Percentiles rank a stretch among this genome's conserved stretches.
phyloP scores from a whole-genome alignment of 192 early-diverging fungal species.

The Fimicolochytrium jonesii region DNA sequence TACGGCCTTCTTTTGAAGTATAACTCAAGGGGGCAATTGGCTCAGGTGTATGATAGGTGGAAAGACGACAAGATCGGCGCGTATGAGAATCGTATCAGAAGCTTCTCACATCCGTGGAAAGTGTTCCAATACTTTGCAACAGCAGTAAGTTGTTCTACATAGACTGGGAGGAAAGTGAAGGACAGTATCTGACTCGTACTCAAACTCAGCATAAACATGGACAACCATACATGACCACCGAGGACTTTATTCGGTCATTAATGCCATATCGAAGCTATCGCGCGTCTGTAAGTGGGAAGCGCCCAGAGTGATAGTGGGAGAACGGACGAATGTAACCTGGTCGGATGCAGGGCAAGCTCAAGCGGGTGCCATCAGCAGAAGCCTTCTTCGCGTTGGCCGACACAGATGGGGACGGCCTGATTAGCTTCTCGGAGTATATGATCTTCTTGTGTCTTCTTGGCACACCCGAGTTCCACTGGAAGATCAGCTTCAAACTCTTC shows the following conservation, averaged over 20 bases:
- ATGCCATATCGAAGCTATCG: slow-evolving; percentile 26
- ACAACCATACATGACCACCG: slow-evolving; percentile 33
- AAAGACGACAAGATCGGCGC: slow-evolving; percentile 22
- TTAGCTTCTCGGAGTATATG: slow-evolving; percentile 37
- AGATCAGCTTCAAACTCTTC: slow-evolving; percentile 34
- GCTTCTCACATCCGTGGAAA: slow-evolving; percentile 34
- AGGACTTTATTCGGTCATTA: slow-evolving; percentile 38
- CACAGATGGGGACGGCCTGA: slow-evolving; percentile 36
- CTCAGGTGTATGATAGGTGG: slow-evolving; percentile 17
- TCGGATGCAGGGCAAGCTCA: neutral
- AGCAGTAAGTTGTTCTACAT: slow-evolving; percentile 11
- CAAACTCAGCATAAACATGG: slow-evolving; percentile 28
- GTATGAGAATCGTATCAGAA: slow-evolving; percentile 27
- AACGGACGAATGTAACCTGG: neutral
- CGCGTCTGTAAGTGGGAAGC: neutral
- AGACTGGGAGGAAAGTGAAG: neutral
- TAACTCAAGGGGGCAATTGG: too few relatives aligned
- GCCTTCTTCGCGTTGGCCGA: slow-evolving; percentile 37
- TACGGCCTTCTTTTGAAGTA: too few relatives aligned
- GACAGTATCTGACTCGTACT: neutral
- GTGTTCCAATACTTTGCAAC: slow-evolving; percentile 42
- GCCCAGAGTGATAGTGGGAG: neutral
- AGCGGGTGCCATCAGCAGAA: slow-evolving; percentile 29
- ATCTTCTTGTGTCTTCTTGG: slow-evolving; percentile 35
- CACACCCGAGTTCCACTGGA: slow-evolving; percentile 31